These are phyloP conservation scores for Beauveria sp. DNA, from an alignment of 2,329 filamentous ascomycete genomes.

Conservation along the genomic window DNA sequence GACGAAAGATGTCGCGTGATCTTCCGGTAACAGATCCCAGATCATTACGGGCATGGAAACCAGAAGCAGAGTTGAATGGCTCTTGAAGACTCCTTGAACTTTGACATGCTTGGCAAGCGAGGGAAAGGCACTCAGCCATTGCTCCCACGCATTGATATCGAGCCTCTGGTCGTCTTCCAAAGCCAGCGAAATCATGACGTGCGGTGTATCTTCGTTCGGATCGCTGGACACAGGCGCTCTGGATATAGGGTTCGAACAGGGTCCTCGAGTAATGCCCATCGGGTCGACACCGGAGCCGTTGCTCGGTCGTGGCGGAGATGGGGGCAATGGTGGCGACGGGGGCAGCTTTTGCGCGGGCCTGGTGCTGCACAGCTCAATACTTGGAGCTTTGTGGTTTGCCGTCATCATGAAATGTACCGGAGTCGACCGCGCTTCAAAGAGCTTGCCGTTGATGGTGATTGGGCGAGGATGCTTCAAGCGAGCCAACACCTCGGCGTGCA, in stretches of 20 bases:
- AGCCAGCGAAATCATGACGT: constrained; percentile 54
- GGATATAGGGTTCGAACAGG: background rate
- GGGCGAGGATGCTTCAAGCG: constrained; percentile 52
- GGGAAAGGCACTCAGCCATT: constrained; percentile 48
- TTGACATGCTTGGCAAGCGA: constrained; percentile 53
- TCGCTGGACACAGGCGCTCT: constrained; percentile 21
- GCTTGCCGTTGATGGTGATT: constrained; percentile 48
- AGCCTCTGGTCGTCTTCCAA: constrained; percentile 49
- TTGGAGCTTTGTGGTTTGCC: constrained; percentile 49
- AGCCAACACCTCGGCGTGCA: constrained; percentile 53
- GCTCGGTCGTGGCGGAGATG: constrained; percentile 23
- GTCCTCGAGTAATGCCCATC: constrained; percentile 20
- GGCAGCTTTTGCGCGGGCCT: constrained; percentile 22
- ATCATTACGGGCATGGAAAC: constrained; percentile 52
- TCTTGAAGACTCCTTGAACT: constrained; percentile 54
- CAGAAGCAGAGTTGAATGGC: constrained; percentile 50
- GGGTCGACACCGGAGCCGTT: constrained; percentile 12
- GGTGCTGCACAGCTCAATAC: constrained; percentile 43
- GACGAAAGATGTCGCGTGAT: constrained; percentile 49
- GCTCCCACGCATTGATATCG: constrained; percentile 51
- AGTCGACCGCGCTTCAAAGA: constrained; percentile 50
- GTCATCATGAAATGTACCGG: constrained; percentile 59
- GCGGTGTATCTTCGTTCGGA: constrained; percentile 48
- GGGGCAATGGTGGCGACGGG: constrained; percentile 23
- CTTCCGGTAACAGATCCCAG: constrained; percentile 52